These are phyloP conservation scores for Fusarium cicatricum DNA, from an alignment of 2,329 filamentous ascomycete genomes.

Conservation along the genomic window DNA sequence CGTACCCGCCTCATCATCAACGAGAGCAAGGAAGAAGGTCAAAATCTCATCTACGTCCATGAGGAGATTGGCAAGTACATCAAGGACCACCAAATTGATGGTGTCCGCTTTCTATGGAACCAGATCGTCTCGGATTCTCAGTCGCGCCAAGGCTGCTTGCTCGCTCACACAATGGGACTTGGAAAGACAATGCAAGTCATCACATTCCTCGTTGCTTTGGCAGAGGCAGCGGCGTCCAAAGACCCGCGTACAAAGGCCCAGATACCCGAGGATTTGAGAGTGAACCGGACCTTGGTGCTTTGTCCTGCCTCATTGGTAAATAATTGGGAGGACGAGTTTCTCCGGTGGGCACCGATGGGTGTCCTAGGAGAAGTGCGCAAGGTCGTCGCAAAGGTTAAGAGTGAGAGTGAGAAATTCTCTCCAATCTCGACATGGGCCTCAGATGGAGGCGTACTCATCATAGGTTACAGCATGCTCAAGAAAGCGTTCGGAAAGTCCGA, in stretches of 20 bases:
- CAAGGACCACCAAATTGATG: conserved; percentile 82
- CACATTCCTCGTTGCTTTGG: conserved; percentile 79
- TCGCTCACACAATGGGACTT: conserved; percentile 91
- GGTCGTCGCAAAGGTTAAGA: too few species aligned
- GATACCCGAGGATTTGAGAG: conserved; percentile 71
- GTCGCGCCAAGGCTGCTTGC: conserved; percentile 75
- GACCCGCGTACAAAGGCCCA: conserved; percentile 67
- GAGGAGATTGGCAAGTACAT: conserved; percentile 69
- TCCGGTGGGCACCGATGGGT: conserved; percentile 69
- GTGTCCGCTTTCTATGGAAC: conserved; percentile 89
- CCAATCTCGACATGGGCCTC: conserved; percentile 66
- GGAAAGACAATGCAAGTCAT: conserved; percentile 95
- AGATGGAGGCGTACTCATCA: conserved; percentile 75
- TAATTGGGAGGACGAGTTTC: conserved; percentile 85
- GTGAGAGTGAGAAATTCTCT: too few species aligned
- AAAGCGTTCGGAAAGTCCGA: conserved; percentile 46
- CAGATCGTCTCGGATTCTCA: conserved; percentile 71
- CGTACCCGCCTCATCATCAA: conserved; percentile 70
- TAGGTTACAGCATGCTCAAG: conserved; percentile 77
- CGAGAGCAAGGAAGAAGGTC: conserved; percentile 66
- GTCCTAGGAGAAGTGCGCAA: conserved; percentile 65
- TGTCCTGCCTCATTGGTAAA: conserved; percentile 78
- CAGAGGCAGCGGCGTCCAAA: conserved; percentile 68
- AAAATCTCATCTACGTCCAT: conserved; percentile 71
- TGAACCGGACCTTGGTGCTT: conserved; percentile 73